phyloP scores from a whole-genome alignment of 345 rosid genomes.

The Ricinus communis region DNA sequence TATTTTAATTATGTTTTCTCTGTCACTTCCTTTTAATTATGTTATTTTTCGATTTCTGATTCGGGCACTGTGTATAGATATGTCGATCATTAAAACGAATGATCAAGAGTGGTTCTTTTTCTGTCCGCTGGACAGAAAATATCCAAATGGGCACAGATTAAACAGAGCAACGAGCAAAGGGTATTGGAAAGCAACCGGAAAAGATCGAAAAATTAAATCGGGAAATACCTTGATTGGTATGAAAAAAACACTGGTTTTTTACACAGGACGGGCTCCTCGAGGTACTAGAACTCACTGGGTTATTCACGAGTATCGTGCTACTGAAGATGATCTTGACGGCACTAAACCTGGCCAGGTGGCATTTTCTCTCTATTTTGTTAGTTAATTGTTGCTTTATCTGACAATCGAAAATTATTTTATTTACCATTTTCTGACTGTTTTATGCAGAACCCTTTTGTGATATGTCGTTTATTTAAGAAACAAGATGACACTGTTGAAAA shows the following conservation, averaged over 20 bases:
- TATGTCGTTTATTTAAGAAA: conserved; percentile 70
- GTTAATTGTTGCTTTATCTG: background rate
- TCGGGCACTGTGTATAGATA: conserved; percentile 28
- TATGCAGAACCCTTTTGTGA: conserved; percentile 61
- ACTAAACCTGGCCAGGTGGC: conserved; percentile 78
- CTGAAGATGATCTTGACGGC: conserved; percentile 61
- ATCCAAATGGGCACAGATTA: conserved; percentile 74
- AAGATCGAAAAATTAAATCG: conserved; percentile 70
- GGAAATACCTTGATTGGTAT: conserved; percentile 60
- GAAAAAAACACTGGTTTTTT: conserved; percentile 91
- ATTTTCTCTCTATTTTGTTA: background rate
- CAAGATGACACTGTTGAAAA: conserved; percentile 35
- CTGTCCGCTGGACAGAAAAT: conserved; percentile 89
- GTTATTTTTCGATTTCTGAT: background rate
- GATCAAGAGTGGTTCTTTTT: conserved; percentile 96
- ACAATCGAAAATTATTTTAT: no score
- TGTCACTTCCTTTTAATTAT: no score
- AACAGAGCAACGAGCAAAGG: conserved; percentile 81
- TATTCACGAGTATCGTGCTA: conserved; percentile 89
- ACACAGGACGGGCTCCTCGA: conserved; percentile 80
- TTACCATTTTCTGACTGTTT: background rate
- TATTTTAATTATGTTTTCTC: background rate
- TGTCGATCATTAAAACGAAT: conserved; percentile 53
- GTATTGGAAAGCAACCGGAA: conserved; percentile 97
- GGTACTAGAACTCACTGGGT: conserved; percentile 81